Evolutionary conservation across 345 rosid species (phyloP), one percentile per base, ranked within the genome.

Genomic region (Arabidopsis suecica): DNA sequence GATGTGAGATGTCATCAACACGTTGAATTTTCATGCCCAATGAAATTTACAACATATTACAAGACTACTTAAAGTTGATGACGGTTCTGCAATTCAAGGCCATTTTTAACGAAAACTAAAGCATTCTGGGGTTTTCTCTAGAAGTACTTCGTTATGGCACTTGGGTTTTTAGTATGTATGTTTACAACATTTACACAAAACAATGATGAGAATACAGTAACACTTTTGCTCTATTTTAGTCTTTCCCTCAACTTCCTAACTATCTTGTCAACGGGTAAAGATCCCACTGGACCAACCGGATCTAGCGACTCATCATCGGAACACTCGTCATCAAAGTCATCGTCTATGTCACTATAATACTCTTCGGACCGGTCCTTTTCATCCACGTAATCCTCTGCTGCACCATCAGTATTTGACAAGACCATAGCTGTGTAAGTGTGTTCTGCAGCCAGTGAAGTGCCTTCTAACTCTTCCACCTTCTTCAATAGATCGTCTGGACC

Each of bases 391-490:
- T 61, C 77, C 34, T 79, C 82, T 30, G 82, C 82, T 33, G 82
- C 72, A 23, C 66, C 62, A 70, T 72, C 69, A 54, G 63, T 59
- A 7, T 74, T 61, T 9, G 92, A 74, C 68, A 83, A 71, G 58
- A 91, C 64, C 61, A 87, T 55, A 22, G 97, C 97, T n/a, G 89
- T 85, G 71, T 68, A 84, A 38, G 91, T 85, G 76, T 90, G 98
- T 79, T 90, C 95, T 4, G 85, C 81, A 49, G 88, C 89, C 79
- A 81, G 89, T 41, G 91, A 86, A 36, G 84, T 47, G 64, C 86
- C 77, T 72, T 82, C 92, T 3, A 93, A 86, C 80, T 91, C 93
- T 83, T 91, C 90, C 5, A 93, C 92, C 76, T 82, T 94, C 71
- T 77, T 78, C 73, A 91, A 67, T 63, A 94, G 85, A 42, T 75